Conservation (phyloP, 1,284 basidiomycete genomes). For the Sporisorium exsertum region DNA sequence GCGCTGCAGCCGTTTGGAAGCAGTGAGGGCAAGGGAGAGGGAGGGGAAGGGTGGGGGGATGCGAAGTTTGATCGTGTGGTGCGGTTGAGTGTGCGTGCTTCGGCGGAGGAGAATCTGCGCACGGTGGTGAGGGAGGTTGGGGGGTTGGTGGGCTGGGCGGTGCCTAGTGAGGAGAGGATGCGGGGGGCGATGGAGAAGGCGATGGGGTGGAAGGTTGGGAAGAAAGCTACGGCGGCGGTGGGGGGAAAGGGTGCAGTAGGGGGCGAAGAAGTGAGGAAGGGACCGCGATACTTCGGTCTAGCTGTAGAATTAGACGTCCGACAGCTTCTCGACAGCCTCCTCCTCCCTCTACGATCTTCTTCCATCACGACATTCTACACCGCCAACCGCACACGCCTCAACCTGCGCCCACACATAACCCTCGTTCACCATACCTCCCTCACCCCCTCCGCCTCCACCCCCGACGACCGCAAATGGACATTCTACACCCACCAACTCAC, state of each 20-base stretch:
- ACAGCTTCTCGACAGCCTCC: slow-evolving; percentile 15
- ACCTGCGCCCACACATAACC: slow-evolving; percentile 82
- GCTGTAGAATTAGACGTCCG: slow-evolving; percentile 50
- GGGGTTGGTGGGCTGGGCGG: slow-evolving; percentile 22
- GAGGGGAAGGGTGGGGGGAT: slow-evolving; percentile 69
- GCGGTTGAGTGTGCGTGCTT: slow-evolving; percentile 76
- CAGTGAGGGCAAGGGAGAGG: slow-evolving; percentile 60
- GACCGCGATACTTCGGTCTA: slow-evolving; percentile 57
- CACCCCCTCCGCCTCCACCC: not conserved
- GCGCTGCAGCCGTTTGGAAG: slow-evolving; percentile 76
- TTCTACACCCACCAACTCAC: slow-evolving; percentile 25
- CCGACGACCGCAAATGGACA: slow-evolving; percentile 14
- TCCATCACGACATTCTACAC: slow-evolving; percentile 21
- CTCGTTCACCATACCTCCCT: slow-evolving; percentile 75
- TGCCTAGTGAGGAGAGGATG: slow-evolving; percentile 19
- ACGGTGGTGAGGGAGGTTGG: slow-evolving; percentile 21
- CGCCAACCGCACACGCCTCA: slow-evolving; percentile 72
- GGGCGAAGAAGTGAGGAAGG: not conserved
- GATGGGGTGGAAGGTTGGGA: slow-evolving; percentile 26
- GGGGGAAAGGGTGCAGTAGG: slow-evolving; percentile 1
- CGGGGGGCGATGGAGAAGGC: slow-evolving; percentile 36
- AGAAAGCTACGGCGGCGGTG: not conserved
- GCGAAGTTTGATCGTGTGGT: slow-evolving; percentile 76
- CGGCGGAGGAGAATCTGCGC: slow-evolving; percentile 41
- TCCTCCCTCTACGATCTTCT: not conserved